Conservation (phyloP, 2,329 filamentous ascomycete species). For the Sporothrix mexicana region DNA sequence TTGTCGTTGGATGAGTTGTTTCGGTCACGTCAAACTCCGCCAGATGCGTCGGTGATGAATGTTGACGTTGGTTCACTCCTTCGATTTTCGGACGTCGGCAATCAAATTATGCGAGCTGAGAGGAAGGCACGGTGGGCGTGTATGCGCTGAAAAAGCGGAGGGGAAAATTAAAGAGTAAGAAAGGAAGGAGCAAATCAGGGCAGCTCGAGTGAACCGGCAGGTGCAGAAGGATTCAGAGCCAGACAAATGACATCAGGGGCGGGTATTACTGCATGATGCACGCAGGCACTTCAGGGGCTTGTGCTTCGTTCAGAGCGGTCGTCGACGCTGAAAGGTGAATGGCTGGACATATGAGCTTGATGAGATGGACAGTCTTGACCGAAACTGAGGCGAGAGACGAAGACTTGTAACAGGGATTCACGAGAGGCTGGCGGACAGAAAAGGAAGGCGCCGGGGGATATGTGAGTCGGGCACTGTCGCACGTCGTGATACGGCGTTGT, state of each 20-base stretch:
- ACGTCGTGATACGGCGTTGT: neutral
- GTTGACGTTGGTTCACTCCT: neutral
- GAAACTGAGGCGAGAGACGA: neutral
- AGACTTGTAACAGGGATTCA: neutral
- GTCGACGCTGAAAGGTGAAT: neutral
- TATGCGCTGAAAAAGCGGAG: neutral
- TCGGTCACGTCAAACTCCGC: neutral
- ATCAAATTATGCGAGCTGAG: neutral
- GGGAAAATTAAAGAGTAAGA: neutral
- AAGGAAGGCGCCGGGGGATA: conserved; percentile 11
- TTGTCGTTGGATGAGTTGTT: neutral
- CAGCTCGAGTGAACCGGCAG: neutral
- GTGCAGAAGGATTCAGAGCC: conserved; percentile 1
- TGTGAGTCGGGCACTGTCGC: neutral
- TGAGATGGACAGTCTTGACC: no score
- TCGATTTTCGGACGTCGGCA: neutral
- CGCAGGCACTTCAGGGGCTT: conserved; percentile 1
- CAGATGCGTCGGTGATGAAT: neutral
- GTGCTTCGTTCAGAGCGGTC: neutral
- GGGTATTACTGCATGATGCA: conserved; percentile 15
- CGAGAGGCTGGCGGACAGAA: neutral
- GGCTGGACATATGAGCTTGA: neutral
- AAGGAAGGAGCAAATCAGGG: conserved; percentile 15
- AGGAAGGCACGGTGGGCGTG: neutral
- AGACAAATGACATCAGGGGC: conserved; percentile 26